Evolutionary conservation across 352 stramenopile species (phyloP), one percentile per base, ranked within the genome.

Genomic region (Phytopythium kandeliae): DNA sequence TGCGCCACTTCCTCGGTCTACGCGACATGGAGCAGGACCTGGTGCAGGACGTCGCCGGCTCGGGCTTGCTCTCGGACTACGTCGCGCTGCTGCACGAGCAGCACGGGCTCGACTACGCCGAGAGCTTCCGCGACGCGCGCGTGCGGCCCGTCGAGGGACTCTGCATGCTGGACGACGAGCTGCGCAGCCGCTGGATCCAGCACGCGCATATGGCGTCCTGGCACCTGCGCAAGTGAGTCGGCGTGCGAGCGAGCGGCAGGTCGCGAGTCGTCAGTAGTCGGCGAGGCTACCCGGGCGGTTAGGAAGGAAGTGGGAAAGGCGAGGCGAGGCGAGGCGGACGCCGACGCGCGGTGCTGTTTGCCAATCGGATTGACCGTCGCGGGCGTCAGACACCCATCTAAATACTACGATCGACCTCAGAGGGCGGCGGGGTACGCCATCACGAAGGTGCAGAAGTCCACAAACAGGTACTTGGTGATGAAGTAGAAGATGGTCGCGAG

Each of bases 371-470:
- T 44, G 21, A 44, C 4, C 21, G 21, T 42, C 36, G 4, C 4
- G 25, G 11, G 36, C 36, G 19, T 17, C 13, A 13, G 34, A 9
- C 11, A 21, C 9, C 31, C 45, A 40, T 42, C 45, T 51, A 51
- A 51, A 51, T 51, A 51, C 45, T 51, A 51, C 45, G n/a, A 44
- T 28, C 38, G 19, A 21, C 28, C 28, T 31, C 24, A 84, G 33
- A 80, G 65, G 58, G 67, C 69, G 9, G 72, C 72, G 52, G 72
- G 72, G 47, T 80, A 76, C 47, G 64, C 53, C 72, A 88, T 89
- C 63, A 92, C 64, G 58, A 92, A 92, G 50, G 74, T 78, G 55
- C 75, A 89, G 54, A 88, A 92, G 58, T 90, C 82, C 35, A 89
- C 78, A 59, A 90, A 89, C 41, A 89, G 67, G 67, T 87, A 90